These are phyloP conservation scores for Saposhnikovia divaricata DNA, from an alignment of 129 eudicot genomes.

Conservation along the genomic window DNA sequence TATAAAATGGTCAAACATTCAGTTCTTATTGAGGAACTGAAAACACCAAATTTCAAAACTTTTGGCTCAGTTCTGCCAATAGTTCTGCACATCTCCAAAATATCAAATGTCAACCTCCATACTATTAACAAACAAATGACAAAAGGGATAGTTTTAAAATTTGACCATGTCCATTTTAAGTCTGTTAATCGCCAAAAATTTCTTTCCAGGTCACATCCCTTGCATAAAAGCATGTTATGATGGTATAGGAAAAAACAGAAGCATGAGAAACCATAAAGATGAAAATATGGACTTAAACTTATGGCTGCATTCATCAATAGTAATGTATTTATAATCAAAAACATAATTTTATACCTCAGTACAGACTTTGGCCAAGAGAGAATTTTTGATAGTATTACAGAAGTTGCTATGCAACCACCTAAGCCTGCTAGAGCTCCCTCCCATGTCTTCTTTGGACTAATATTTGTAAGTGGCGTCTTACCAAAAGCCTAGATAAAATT, in stretches of 20 bases:
- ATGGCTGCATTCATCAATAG: neutral
- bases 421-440: conserved; percentile 92
- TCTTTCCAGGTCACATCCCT: neutral
- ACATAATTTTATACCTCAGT: conserved; percentile 38
- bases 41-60: neutral
- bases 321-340: neutral
- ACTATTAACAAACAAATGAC: neutral
- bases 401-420: conserved; percentile 74
- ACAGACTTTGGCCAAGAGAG: conserved; percentile 75
- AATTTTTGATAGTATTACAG: conserved; percentile 53
- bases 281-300: neutral
- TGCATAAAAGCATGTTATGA: neutral
- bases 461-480: conserved; percentile 73
- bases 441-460: conserved; percentile 99
- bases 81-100: neutral
- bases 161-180: neutral
- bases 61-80: neutral
- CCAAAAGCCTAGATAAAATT: conserved; percentile 71
- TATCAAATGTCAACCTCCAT: neutral
- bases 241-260: neutral
- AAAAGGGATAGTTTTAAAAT: neutral
- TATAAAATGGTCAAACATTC: neutral
- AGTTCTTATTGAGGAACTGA: neutral
- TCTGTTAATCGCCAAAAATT: neutral
- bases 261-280: neutral